Conservation (phyloP, 1,284 basidiomycete species). For the Ganoderma leucocontextum region DNA sequence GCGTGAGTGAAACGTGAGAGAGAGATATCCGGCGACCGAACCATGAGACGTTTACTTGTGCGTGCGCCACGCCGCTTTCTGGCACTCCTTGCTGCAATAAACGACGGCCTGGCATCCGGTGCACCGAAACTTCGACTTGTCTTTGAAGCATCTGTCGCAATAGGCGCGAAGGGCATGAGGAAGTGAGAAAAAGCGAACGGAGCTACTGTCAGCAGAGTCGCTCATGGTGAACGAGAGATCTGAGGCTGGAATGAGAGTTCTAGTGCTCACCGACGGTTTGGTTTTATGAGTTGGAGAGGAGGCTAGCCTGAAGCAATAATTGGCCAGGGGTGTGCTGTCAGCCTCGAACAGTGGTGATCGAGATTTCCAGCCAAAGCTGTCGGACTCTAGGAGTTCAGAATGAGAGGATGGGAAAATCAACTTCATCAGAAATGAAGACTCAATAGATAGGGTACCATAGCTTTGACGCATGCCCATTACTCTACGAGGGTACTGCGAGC, state of each 20-base stretch:
- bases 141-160: neutral
- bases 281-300: neutral
- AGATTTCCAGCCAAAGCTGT: neutral
- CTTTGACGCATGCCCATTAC: too few species aligned
- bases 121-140: constrained; percentile 3
- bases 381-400: neutral
- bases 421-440: too few species aligned
- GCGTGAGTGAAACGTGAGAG: neutral
- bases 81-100: constrained; percentile 22
- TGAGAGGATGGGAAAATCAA: too few species aligned
- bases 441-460: too few species aligned
- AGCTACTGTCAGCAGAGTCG: neutral
- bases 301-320: neutral
- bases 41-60: constrained; percentile 13
- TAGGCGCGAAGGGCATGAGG: neutral
- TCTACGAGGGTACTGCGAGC: too few species aligned
- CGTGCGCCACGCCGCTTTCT: constrained; percentile 14
- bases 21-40: too few species aligned
- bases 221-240: neutral
- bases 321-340: too few species aligned
- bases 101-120: neutral
- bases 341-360: neutral
- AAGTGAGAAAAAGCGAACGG: neutral
- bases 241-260: neutral
- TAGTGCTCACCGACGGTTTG: neutral